phyloP scores from a whole-genome alignment of 2,329 filamentous ascomycete species.

The Sclerotinia subarctica region DNA sequence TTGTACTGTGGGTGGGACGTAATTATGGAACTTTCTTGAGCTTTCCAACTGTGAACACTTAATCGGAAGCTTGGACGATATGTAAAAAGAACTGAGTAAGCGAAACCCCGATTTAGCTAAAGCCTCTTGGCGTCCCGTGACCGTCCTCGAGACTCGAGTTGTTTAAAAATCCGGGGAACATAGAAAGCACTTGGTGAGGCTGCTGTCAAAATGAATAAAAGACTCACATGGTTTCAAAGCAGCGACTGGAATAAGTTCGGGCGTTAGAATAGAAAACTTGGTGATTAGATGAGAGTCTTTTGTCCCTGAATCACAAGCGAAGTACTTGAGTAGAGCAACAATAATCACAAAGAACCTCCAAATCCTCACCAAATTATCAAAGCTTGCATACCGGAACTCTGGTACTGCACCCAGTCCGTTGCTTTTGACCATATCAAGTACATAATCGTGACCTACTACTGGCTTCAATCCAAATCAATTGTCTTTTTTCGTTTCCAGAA shows the following conservation, averaged over 20 bases:
- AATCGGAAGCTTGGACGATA: slow-evolving; percentile 6
- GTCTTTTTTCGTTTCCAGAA: not conserved
- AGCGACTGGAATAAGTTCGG: not conserved
- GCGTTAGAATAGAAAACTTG: not conserved
- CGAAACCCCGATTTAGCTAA: not conserved
- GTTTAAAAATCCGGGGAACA: not conserved
- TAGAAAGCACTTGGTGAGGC: not conserved
- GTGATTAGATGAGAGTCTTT: not conserved
- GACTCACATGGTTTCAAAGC: not conserved
- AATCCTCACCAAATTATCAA: not conserved
- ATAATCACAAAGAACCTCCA: not conserved
- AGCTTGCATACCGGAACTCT: not conserved
- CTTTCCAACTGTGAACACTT: not conserved
- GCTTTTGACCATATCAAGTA: not conserved
- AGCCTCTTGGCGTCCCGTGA: slow-evolving; percentile 1
- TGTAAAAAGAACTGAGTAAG: not conserved
- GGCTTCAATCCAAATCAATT: not conserved
- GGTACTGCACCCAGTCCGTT: not conserved
- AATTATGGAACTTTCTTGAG: slow-evolving; percentile 13
- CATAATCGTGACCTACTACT: not conserved
- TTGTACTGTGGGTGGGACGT: not conserved
- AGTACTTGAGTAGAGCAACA: not conserved
- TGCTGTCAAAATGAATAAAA: not conserved
- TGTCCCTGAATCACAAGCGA: not conserved
- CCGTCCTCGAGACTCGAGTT: not conserved